These are phyloP conservation scores for Fusarium caatingaense DNA, from an alignment of 2,329 filamentous ascomycete species.

Conservation along the genomic window DNA sequence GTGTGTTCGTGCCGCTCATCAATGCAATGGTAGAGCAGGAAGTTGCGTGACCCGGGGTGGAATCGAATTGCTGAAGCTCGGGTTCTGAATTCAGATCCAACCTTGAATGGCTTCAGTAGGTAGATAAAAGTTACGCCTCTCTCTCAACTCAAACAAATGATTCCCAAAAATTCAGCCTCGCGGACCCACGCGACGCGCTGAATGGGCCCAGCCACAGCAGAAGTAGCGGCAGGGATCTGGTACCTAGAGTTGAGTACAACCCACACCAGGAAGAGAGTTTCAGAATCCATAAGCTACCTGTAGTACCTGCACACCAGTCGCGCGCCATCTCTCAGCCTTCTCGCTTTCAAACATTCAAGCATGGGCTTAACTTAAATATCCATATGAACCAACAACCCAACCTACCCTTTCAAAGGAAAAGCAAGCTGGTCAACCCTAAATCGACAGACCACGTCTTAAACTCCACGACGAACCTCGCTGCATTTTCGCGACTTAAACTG, in stretches of 20 bases:
- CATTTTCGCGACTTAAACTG: not conserved
- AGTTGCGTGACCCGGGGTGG: conserved; percentile 23
- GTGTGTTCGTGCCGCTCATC: conserved; percentile 13
- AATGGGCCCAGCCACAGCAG: conserved; percentile 30
- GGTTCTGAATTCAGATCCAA: conserved; percentile 29
- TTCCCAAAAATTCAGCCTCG: conserved; percentile 53
- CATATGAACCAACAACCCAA: not conserved
- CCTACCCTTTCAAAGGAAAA: conserved; percentile 2
- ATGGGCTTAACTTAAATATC: conserved; percentile 5
- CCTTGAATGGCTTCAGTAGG: conserved; percentile 17
- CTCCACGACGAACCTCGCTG: not conserved
- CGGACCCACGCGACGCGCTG: conserved; percentile 44
- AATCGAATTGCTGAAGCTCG: conserved; percentile 13
- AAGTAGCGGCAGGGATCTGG: conserved; percentile 21
- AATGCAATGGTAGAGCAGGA: conserved; percentile 15
- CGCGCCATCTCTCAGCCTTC: conserved; percentile 41
- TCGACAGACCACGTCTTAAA: not conserved
- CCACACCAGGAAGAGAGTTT: not conserved
- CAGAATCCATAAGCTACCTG: conserved; percentile 7
- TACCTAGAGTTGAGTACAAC: conserved; percentile 10
- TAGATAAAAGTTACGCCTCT: conserved; percentile 35
- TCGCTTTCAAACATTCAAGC: conserved; percentile 18
- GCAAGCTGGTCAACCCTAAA: not conserved
- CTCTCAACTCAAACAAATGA: conserved; percentile 22
- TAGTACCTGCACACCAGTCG: conserved; percentile 15